phyloP scores from a whole-genome alignment of 148 eudicot genomes.

The Nepenthes mirabilis region DNA sequence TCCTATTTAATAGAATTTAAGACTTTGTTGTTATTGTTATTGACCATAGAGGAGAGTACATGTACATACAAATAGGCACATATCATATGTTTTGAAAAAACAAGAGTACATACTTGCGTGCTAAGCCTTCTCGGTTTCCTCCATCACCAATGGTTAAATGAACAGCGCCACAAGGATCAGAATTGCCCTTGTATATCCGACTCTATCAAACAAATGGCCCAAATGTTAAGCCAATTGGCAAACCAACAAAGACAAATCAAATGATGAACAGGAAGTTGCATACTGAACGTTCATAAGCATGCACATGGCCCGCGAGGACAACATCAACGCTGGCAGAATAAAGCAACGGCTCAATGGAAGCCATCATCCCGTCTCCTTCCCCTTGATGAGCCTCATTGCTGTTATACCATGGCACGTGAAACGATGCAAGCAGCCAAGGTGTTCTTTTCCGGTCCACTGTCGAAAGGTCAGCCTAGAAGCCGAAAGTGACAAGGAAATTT shows the following conservation, averaged over 20 bases:
- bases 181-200: conserved; percentile 51
- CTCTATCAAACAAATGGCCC: conserved; percentile 30
- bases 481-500: neutral
- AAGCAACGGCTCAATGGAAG: conserved; percentile 71
- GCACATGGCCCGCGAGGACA: conserved; percentile 86
- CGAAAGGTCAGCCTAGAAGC: conserved; percentile 64
- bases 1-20: too few relatives aligned
- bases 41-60: neutral
- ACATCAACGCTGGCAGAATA: conserved; percentile 89
- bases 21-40: too few relatives aligned
- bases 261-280: conserved; percentile 8
- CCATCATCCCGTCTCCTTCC: conserved; percentile 89
- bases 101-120: conserved; percentile 35
- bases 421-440: conserved; percentile 79
- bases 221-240: conserved; percentile 5
- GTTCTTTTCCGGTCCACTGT: conserved; percentile 80
- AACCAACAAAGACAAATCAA: neutral
- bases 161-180: conserved; percentile 80
- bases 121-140: conserved; percentile 93
- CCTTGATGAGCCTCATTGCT: conserved; percentile 89
- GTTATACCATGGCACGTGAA: conserved; percentile 97
- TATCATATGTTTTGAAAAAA: neutral
- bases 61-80: conserved; percentile 1
- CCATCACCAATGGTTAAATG: conserved; percentile 97
- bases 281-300: conserved; percentile 96